A percentile compares a stretch with the other conserved stretches of the same genome.
These are phyloP conservation scores for Starmerella lactis-condensi DNA, from an alignment of 805 yeast species.

Conservation along the genomic window DNA sequence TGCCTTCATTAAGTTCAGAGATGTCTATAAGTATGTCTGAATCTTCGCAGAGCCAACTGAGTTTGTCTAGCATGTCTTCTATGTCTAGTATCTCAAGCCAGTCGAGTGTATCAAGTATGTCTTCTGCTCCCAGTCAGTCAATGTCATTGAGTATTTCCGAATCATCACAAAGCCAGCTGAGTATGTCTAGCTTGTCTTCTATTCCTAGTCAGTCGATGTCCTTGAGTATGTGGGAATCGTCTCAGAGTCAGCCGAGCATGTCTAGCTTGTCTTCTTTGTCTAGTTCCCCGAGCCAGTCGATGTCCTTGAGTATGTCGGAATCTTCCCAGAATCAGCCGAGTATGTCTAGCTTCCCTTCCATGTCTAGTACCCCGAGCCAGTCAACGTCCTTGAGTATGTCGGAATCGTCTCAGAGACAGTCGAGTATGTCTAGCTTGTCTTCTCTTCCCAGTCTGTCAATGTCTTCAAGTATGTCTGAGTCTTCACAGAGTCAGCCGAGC, in stretches of 20 bases:
- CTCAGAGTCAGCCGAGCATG: background rate
- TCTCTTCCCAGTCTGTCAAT: background rate
- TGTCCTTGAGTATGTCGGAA: too few species aligned
- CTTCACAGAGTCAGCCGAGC: background rate
- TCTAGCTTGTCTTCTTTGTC: too few species aligned
- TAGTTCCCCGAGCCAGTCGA: too few species aligned
- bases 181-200: slow-evolving; percentile 1
- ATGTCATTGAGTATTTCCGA: background rate
- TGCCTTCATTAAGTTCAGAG: too few species aligned
- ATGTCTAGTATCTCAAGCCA: too few species aligned
- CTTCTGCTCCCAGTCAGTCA: background rate
- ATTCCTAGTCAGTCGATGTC: background rate
- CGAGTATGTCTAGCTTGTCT: background rate
- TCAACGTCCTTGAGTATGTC: background rate
- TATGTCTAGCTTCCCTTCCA: too few species aligned
- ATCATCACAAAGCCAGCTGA: background rate
- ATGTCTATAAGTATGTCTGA: too few species aligned
- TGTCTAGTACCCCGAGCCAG: too few species aligned
- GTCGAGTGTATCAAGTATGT: too few species aligned
- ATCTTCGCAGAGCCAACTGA: too few species aligned
- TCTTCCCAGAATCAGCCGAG: too few species aligned
- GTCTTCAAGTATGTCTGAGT: background rate
- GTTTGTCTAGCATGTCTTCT: too few species aligned
- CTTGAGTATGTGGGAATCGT: background rate
- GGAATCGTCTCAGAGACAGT: background rate